Evolutionary conservation across 345 rosid genomes (phyloP).

Genomic region (Sapria himalayana): DNA sequence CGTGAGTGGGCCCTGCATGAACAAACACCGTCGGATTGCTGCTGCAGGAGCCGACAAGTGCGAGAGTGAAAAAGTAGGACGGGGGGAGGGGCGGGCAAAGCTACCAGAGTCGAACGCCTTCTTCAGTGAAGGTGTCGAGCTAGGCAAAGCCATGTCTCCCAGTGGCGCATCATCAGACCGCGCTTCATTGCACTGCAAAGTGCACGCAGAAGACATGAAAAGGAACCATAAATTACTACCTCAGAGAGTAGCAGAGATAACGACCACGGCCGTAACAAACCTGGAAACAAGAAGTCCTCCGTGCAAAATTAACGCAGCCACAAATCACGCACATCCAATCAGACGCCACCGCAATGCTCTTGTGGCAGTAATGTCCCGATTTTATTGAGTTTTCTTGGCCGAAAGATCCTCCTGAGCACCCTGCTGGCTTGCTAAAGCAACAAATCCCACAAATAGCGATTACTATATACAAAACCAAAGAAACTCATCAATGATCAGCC

Average conservation of each 20-base stretch:
- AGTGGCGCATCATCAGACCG: constrained; percentile 82
- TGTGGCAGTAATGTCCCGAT: constrained; percentile 32
- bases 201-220: too few species aligned
- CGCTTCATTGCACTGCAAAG: constrained; percentile 91
- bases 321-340: constrained; percentile 96
- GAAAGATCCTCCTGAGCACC: constrained; percentile 43
- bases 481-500: too few species aligned
- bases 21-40: too few species aligned
- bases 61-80: too few species aligned
- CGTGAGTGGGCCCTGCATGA: constrained; percentile 93
- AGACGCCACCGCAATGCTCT: constrained; percentile 43
- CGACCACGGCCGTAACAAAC: too few species aligned
- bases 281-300: constrained; percentile 95
- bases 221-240: not conserved
- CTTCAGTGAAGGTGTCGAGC: constrained; percentile 29
- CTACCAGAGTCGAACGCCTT: constrained; percentile 74
- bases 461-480: too few species aligned
- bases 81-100: too few species aligned
- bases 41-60: too few species aligned
- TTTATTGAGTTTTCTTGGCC: constrained; percentile 38
- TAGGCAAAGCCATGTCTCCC: constrained; percentile 57
- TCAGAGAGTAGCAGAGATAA: too few species aligned
- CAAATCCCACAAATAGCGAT: too few species aligned
- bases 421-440: constrained; percentile 86
- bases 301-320: constrained; percentile 85